These are phyloP conservation scores for Kodamaea sp. DNA, from an alignment of 1,139 yeast species.

Conservation along the genomic window DNA sequence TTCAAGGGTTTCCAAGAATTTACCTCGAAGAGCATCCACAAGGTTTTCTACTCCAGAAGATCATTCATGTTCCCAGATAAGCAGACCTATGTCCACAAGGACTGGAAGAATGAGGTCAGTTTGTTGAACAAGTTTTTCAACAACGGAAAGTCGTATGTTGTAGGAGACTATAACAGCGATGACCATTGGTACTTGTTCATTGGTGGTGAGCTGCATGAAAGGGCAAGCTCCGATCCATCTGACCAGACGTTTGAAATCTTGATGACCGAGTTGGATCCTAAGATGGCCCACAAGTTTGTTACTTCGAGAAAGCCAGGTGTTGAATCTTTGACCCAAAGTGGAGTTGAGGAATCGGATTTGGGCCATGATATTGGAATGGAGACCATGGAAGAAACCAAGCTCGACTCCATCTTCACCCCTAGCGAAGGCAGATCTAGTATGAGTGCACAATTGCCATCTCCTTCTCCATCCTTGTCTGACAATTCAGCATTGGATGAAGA, in stretches of 20 bases:
- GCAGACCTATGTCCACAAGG: conserved; percentile 78
- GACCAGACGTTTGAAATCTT: conserved; percentile 88
- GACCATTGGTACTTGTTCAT: conserved; percentile 93
- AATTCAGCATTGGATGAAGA: conserved; percentile 24
- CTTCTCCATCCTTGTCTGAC: conserved; percentile 25
- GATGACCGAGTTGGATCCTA: conserved; percentile 80
- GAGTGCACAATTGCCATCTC: conserved; percentile 38
- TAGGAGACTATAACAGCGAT: conserved; percentile 70
- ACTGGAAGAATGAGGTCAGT: conserved; percentile 80
- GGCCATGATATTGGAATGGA: conserved; percentile 77
- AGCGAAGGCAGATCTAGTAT: conserved; percentile 23
- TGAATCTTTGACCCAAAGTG: conserved; percentile 26
- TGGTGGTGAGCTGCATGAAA: conserved; percentile 39
- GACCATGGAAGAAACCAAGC: conserved; percentile 61
- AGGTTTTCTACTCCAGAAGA: conserved; percentile 87
- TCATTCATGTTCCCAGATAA: conserved; percentile 89
- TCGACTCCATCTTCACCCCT: conserved; percentile 57
- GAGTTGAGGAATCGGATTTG: conserved; percentile 56
- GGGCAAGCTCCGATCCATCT: conserved; percentile 16
- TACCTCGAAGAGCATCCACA: conserved; percentile 46
- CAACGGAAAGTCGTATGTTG: conserved; percentile 70
- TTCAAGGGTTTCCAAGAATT: conserved; percentile 16
- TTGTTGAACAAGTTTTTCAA: conserved; percentile 65
- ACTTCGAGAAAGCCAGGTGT: conserved; percentile 59
- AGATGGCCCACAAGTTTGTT: conserved; percentile 60